A percentile compares a stretch with the other conserved stretches of the same genome.
Evolutionary conservation across 1,139 yeast genomes (phyloP).

Genomic region (Candida freyschussii): DNA sequence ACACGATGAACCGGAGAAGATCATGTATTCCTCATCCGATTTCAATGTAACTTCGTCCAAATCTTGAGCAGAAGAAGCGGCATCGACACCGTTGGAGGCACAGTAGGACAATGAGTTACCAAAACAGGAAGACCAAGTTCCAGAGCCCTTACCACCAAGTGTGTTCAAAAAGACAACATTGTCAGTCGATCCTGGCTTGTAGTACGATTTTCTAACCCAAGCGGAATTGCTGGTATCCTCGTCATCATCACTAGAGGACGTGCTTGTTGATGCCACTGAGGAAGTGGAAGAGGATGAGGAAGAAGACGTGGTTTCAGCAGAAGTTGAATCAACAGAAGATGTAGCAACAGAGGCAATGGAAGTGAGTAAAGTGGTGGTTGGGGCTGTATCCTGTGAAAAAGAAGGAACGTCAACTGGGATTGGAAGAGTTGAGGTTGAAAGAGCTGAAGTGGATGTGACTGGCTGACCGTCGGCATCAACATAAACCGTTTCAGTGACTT

Average conservation of each 20-base stretch:
- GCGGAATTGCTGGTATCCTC: slow-evolving; percentile 41
- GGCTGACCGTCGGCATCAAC: slow-evolving; percentile 55
- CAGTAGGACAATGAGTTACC: slow-evolving; percentile 87
- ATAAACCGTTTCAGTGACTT: slow-evolving; percentile 71
- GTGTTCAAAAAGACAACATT: slow-evolving; percentile 82
- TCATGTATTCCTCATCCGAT: slow-evolving; percentile 73
- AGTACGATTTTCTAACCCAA: slow-evolving; percentile 79
- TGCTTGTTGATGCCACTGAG: slow-evolving; percentile 29
- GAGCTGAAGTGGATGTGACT: slow-evolving; percentile 30
- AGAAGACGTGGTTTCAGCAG: slow-evolving; percentile 29
- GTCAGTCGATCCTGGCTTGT: slow-evolving; percentile 54
- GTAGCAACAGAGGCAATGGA: slow-evolving; percentile 27
- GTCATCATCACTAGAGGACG: slow-evolving; percentile 31
- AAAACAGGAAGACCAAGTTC: slow-evolving; percentile 76
- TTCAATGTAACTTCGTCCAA: slow-evolving; percentile 58
- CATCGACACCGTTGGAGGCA: slow-evolving; percentile 63
- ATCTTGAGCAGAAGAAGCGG: slow-evolving; percentile 58
- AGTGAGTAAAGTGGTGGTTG: slow-evolving; percentile 27
- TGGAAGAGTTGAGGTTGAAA: slow-evolving; percentile 24
- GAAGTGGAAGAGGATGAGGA: slow-evolving; percentile 28
- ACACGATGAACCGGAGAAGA: slow-evolving; percentile 70
- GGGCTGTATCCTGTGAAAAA: slow-evolving; percentile 19
- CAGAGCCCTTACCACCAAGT: slow-evolving; percentile 76
- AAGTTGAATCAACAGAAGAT: slow-evolving; percentile 27
- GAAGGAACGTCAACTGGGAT: slow-evolving; percentile 12